Percentiles rank a stretch among this genome's conserved stretches.
Conservation (phyloP, 108 stramenopile species). For the Fragilariopsis cylindrus region DNA sequence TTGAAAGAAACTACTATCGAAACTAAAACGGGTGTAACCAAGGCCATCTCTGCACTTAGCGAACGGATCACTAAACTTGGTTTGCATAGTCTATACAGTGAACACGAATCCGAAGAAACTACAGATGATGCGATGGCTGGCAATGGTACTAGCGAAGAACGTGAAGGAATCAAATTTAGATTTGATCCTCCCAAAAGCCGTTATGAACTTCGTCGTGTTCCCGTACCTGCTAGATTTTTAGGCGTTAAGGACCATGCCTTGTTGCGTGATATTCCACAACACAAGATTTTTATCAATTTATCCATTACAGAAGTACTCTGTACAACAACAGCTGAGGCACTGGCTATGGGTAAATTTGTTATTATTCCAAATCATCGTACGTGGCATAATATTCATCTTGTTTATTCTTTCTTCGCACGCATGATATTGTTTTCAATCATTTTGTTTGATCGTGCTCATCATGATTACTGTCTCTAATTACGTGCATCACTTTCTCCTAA, state of each 20-base stretch:
- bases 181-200: slow-evolving; percentile 76
- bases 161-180: slow-evolving; percentile 25
- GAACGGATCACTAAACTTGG: slow-evolving; percentile 7
- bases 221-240: slow-evolving; percentile 78
- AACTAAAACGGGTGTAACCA: slow-evolving; percentile 8
- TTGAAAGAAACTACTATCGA: not conserved
- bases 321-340: slow-evolving; percentile 93
- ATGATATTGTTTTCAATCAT: not conserved
- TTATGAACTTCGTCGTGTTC: slow-evolving; percentile 64
- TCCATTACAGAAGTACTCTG: slow-evolving; percentile 91
- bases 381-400: slow-evolving; percentile 5
- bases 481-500: not conserved
- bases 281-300: slow-evolving; percentile 92
- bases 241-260: slow-evolving; percentile 88
- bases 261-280: slow-evolving; percentile 58
- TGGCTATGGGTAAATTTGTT: slow-evolving; percentile 96
- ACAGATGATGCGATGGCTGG: slow-evolving; percentile 9
- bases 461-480: not conserved
- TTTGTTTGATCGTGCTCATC: not conserved
- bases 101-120: slow-evolving; percentile 14
- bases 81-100: slow-evolving; percentile 6
- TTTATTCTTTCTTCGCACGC: not conserved
- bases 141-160: slow-evolving; percentile 10
- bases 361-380: slow-evolving; percentile 75
- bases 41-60: slow-evolving; percentile 12